Evolutionary conservation across 306 rosid species (phyloP).

Genomic region (Lagenaria siceraria): DNA sequence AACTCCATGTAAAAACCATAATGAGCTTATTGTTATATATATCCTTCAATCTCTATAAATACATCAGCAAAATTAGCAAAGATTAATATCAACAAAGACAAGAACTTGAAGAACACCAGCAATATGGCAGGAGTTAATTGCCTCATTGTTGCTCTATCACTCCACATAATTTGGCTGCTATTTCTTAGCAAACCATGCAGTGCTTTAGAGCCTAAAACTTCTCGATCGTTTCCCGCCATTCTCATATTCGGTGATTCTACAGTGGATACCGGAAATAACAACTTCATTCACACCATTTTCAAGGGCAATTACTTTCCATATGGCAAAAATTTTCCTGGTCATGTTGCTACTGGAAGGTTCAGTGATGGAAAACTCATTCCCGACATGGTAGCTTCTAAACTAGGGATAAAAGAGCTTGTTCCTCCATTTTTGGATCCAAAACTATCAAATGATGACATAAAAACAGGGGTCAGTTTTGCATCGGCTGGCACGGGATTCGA

Average conservation of each 20-base stretch:
- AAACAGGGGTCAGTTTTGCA: slow-evolving; percentile 51
- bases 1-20: too few relatives aligned
- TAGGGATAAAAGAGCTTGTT: too few relatives aligned
- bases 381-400: too few relatives aligned
- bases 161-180: not conserved
- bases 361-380: too few relatives aligned
- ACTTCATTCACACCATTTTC: not conserved
- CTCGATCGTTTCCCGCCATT: slow-evolving; percentile 26
- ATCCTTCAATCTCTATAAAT: not conserved
- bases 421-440: too few relatives aligned
- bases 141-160: not conserved
- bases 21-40: too few relatives aligned
- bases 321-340: too few relatives aligned
- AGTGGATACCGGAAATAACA: slow-evolving; percentile 39
- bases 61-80: not conserved
- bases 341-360: too few relatives aligned
- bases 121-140: not conserved
- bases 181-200: not conserved
- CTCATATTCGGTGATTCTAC: slow-evolving; percentile 30
- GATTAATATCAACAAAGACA: not conserved
- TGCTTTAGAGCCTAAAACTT: not conserved
- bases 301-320: too few relatives aligned
- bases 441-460: slow-evolving; percentile 11
- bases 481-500: slow-evolving; percentile 46
- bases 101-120: not conserved